A percentile compares a stretch with the other conserved stretches of the same genome.
These are phyloP conservation scores for Solanum pennellii DNA, from an alignment of 257 asterid species.

Conservation along the genomic window DNA sequence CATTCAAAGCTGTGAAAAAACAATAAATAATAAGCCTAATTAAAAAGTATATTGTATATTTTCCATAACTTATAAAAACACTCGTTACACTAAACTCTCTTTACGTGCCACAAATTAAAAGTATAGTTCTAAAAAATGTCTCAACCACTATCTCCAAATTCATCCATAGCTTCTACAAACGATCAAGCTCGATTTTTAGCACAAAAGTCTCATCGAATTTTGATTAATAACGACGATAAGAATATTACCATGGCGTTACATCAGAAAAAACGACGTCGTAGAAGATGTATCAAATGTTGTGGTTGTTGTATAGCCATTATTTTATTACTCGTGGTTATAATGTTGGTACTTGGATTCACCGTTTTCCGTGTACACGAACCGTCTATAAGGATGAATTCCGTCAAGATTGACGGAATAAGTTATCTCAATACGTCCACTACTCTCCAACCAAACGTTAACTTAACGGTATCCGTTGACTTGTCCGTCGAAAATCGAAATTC, in stretches of 20 bases:
- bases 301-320: conserved; percentile 31
- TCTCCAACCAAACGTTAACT: conserved; percentile 9
- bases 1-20: conserved; percentile 8
- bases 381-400: conserved; percentile 9
- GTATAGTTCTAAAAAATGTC: neutral
- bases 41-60: neutral
- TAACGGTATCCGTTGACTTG: conserved; percentile 18
- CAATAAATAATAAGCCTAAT: neutral
- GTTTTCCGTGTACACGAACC: conserved; percentile 32
- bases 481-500: conserved; percentile 30
- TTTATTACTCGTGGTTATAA: conserved; percentile 6
- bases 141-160: neutral
- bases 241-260: conserved; percentile 5
- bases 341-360: conserved; percentile 28
- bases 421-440: conserved; percentile 1
- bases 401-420: conserved; percentile 15
- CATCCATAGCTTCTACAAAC: neutral
- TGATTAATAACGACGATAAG: conserved; percentile 2
- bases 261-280: neutral
- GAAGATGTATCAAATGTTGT: conserved; percentile 25
- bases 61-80: neutral
- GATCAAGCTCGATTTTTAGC: conserved; percentile 31
- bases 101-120: neutral
- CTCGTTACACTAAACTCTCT: neutral
- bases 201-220: conserved; percentile 3